These are phyloP conservation scores for Beauveria bassiana DNA, from an alignment of 2,329 filamentous ascomycete genomes.

Conservation along the genomic window DNA sequence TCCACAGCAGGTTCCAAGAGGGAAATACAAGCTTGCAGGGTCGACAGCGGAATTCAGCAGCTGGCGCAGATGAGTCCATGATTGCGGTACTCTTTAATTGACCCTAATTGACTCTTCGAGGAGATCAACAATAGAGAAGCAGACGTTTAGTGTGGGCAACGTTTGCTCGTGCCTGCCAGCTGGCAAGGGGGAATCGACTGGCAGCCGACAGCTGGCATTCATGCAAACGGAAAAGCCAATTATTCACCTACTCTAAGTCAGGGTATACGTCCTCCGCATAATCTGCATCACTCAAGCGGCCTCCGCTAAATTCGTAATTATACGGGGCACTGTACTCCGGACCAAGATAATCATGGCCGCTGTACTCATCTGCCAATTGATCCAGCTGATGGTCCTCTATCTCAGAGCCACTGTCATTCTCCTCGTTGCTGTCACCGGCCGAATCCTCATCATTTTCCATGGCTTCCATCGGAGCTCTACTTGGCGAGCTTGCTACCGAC, in stretches of 20 bases:
- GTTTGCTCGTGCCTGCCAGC: neutral
- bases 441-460: constrained; percentile 6
- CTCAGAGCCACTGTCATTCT: constrained; percentile 7
- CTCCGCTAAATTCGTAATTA: neutral
- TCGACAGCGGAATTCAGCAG: constrained; percentile 19
- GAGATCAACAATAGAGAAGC: neutral
- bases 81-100: neutral
- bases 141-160: neutral
- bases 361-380: neutral
- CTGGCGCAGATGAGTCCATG: neutral
- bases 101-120: neutral
- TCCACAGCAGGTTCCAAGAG: constrained; percentile 17
- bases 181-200: neutral
- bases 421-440: constrained; percentile 9
- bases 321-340: neutral
- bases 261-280: neutral
- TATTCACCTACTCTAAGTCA: neutral
- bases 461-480: neutral
- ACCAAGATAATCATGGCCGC: neutral
- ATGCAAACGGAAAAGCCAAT: neutral
- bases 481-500: constrained; percentile 4
- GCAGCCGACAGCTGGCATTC: neutral
- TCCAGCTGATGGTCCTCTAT: constrained; percentile 2
- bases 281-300: neutral
- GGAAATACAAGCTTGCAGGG: constrained; percentile 23